Percentiles rank a stretch among this genome's conserved stretches.
phyloP scores from a whole-genome alignment of 768 basidiomycete genomes.

The Amanita jacksonii region DNA sequence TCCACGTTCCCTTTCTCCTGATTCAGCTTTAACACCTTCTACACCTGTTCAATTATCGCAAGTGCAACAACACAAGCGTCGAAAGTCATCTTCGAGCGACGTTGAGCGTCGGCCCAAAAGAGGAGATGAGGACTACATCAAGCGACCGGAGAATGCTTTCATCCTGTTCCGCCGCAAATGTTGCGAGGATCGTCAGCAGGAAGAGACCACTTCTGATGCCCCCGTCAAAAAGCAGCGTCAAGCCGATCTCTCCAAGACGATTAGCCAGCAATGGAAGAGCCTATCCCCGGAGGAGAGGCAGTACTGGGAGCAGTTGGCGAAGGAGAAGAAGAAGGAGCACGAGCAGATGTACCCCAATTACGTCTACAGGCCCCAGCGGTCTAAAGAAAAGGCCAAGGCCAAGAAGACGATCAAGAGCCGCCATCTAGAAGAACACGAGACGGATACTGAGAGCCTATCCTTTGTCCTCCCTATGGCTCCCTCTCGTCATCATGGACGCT shows the following conservation, averaged over 20 bases:
- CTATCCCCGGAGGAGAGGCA: conserved; percentile 55
- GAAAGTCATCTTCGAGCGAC: conserved; percentile 41
- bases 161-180: conserved; percentile 76
- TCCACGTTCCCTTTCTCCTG: conserved; percentile 33
- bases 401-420: conserved; percentile 28
- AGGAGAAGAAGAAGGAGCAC: conserved; percentile 75
- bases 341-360: conserved; percentile 67
- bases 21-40: conserved; percentile 29
- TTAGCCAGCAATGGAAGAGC: conserved; percentile 73
- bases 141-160: conserved; percentile 78
- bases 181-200: conserved; percentile 61
- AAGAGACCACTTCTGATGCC: conserved; percentile 31
- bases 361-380: conserved; percentile 68
- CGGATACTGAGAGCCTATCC: conserved; percentile 25
- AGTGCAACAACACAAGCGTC: conserved; percentile 30
- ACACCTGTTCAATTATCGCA: conserved; percentile 26
- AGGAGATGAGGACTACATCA: conserved; percentile 79
- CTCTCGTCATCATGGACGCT: conserved; percentile 25
- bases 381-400: conserved; percentile 42
- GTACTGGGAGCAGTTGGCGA: conserved; percentile 69
- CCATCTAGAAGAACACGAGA: conserved; percentile 27
- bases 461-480: conserved; percentile 28
- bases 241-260: conserved; percentile 59
- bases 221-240: conserved; percentile 66
- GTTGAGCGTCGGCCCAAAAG: conserved; percentile 53